Conservation (phyloP, 345 rosid genomes). For the Camelina laxa region DNA sequence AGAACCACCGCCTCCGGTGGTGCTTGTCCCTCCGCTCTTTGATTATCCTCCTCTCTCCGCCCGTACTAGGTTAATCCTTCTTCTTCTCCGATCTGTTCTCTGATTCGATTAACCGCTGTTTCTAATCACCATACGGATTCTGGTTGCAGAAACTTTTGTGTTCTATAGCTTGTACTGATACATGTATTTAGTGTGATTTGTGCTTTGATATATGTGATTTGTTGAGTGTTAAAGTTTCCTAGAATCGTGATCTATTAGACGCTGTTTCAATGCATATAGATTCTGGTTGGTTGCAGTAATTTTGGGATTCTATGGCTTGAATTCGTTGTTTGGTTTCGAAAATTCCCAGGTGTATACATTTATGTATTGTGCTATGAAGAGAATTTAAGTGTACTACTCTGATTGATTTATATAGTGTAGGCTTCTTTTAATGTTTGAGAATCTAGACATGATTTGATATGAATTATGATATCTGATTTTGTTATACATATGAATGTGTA, state of each 20-base stretch:
- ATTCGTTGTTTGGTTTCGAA: background rate
- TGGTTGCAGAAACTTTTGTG: background rate
- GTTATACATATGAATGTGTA: background rate
- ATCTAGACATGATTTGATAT: background rate
- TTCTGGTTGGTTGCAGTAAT: background rate
- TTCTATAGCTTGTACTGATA: background rate
- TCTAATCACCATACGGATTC: background rate
- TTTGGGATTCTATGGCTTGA: background rate
- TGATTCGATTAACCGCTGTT: background rate
- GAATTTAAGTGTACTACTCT: no score
- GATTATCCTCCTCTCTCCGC: constrained; percentile 93
- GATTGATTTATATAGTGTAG: no score
- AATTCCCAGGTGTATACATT: no score
- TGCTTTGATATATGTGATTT: no score
- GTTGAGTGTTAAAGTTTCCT: no score
- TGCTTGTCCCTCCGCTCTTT: constrained; percentile 89
- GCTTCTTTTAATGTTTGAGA: no score
- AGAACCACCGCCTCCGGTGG: constrained; percentile 84
- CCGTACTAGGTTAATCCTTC: constrained; percentile 65
- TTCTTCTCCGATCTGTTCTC: background rate
- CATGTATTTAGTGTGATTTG: background rate
- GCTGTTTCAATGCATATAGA: no score
- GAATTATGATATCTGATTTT: no score
- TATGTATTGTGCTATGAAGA: no score
- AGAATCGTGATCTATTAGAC: no score